phyloP scores from a whole-genome alignment of 768 basidiomycete genomes.

The Cantharellus anzutake region DNA sequence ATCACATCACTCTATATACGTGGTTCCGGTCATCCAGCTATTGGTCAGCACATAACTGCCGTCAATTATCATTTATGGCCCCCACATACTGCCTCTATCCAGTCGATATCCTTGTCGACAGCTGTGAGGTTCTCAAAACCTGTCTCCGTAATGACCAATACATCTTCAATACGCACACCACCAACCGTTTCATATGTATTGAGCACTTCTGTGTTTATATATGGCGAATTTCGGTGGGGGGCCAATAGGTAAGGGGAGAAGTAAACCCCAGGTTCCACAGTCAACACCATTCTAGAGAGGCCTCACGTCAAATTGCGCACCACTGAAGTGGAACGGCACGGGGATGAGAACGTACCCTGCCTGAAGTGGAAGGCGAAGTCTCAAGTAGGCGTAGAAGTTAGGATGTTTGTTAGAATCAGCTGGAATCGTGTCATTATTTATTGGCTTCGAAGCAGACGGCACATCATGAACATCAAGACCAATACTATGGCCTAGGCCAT shows the following conservation, averaged over 20 bases:
- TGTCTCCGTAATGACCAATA: conserved; percentile 51
- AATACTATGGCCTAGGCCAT: conserved; percentile 53
- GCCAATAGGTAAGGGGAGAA: conserved; percentile 67
- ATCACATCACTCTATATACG: too few relatives aligned
- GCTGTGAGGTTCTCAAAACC: conserved; percentile 77
- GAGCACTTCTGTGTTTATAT: conserved; percentile 53
- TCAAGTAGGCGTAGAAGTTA: conserved; percentile 60
- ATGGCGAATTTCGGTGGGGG: conserved; percentile 37
- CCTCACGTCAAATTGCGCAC: neutral
- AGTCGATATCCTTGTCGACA: conserved; percentile 61
- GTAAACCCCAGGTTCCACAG: conserved; percentile 81
- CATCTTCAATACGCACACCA: conserved; percentile 89
- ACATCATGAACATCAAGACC: conserved; percentile 94
- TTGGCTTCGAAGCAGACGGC: conserved; percentile 62
- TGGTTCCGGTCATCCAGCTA: too few relatives aligned
- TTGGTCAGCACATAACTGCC: too few relatives aligned
- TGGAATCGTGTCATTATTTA: conserved; percentile 28
- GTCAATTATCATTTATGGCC: conserved; percentile 19
- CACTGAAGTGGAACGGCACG: conserved; percentile 9
- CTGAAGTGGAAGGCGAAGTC: conserved; percentile 55
- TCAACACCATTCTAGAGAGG: conserved; percentile 18
- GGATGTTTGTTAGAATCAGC: conserved; percentile 23
- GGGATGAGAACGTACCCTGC: conserved; percentile 73
- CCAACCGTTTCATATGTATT: conserved; percentile 63
- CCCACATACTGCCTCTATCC: conserved; percentile 69